Evolutionary conservation across 495 filamentous ascomycete species (phyloP), one percentile per base, ranked within the genome.

Genomic region (Xeromyces bisporus): DNA sequence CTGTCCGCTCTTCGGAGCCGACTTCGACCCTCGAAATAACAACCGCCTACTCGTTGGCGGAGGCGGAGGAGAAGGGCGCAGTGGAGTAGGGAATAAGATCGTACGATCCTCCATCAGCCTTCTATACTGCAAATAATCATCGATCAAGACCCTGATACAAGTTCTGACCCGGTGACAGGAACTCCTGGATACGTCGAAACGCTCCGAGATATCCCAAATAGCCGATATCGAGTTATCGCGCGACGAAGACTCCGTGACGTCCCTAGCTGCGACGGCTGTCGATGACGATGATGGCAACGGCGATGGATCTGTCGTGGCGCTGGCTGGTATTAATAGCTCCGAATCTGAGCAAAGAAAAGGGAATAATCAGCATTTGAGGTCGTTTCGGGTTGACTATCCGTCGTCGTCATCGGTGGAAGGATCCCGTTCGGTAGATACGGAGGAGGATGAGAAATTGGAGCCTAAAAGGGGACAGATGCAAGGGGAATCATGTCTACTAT

Each of bases 201-300:
- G 64, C 60, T 54, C 68, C 9, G 62, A 79, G 15, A 53, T 92
- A 26, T 60, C 66, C 24, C 61, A 75, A 40, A 50, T 64, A n/a
- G 66, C 74, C 37, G 80, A 89, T 42, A 58, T 92, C 44, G 77
- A 82, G 18, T 69, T 94, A 33, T 82, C 77, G 41, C 67, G 71
- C 43, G 73, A 93, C 44, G 89, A 94, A 56, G 89, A 97, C 60
- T 91, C 78, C 26, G 83, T 92, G 40, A 86, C 77, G 35, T 80
- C 77, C 23, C 62, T 96, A 27, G 83, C 72, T 15, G 67, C 72
- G 35, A 69, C 77, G 21, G 54, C 69, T 29, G 51, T 56, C 18
- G n/a, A n/a, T n/a, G n/a, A n/a, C n/a, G n/a, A n/a, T n/a, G n/a
- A n/a, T n/a, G n/a, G n/a, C n/a, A n/a, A n/a, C n/a, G 63, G 57